These are phyloP conservation scores for Cardamine occulta DNA, from an alignment of 345 rosid species.

Conservation along the genomic window DNA sequence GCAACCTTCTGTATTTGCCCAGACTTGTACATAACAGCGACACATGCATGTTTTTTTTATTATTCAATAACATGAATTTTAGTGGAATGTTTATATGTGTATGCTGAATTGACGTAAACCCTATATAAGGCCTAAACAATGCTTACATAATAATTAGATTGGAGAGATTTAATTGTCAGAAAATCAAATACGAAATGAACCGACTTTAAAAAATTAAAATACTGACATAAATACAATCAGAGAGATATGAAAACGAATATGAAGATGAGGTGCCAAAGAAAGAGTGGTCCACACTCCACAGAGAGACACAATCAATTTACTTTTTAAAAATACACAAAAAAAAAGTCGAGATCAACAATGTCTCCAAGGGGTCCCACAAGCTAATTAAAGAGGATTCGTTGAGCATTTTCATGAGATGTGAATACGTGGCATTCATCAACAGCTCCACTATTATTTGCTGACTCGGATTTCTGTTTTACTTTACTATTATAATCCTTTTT, in stretches of 20 bases:
- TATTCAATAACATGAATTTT: conserved; percentile 9
- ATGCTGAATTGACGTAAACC: conserved; percentile 29
- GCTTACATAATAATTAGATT: conserved; percentile 5
- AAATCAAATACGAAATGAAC: neutral
- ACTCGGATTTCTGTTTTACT: conserved; percentile 29
- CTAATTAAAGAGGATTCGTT: conserved; percentile 41
- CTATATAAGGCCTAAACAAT: neutral
- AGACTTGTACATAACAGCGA: conserved; percentile 38
- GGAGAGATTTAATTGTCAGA: conserved; percentile 4
- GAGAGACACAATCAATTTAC: conserved; percentile 17
- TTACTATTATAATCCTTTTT: neutral
- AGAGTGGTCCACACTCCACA: conserved; percentile 38
- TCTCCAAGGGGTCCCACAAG: conserved; percentile 28
- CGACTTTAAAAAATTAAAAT: neutral
- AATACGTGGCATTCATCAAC: conserved; percentile 41
- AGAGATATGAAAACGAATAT: conserved; percentile 35
- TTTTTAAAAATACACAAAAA: conserved; percentile 9
- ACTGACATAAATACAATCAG: conserved; percentile 5
- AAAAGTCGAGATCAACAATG: conserved; percentile 37
- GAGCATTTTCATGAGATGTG: conserved; percentile 44
- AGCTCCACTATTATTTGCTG: conserved; percentile 45
- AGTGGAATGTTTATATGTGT: conserved; percentile 28
- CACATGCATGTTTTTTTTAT: conserved; percentile 30
- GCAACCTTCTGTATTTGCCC: conserved; percentile 36
- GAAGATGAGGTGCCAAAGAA: conserved; percentile 40